Base-by-base conservation (phyloP, 2,329 filamentous ascomycete species). In the Pyrenophora seminiperda region DNA sequence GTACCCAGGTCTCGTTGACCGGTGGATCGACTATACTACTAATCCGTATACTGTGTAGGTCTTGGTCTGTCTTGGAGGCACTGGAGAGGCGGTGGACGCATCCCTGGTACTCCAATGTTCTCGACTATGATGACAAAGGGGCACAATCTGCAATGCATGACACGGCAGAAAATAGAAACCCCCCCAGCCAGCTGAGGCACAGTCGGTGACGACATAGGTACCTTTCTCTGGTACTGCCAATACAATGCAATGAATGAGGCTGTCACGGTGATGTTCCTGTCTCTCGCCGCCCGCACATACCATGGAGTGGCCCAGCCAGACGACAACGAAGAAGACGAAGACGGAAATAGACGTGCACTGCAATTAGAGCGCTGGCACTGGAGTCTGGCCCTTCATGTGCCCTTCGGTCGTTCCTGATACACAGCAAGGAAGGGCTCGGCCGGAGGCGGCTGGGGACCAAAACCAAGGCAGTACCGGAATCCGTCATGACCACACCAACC, bases 71-170 rank as follows among this genome's bases (percentile, higher is more conserved):
- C 38, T 45, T 55, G 44, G 33, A 31, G 48, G 37, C 50, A 37
- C 38, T 39, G 50, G 45, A 55, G 54, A 44, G 24, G 24, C 24
- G 24, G 24, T 27, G 24, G 24, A 27, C 24, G 24, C 9, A 27
- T 27, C 41, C 54, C 51, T 58, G 50, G 51, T 47, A 40, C 33
- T 30, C 7, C 27, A 29, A 41, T 46, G 58, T 59, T 61, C 58
- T 61, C 56, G 58, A 59, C 53, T 52, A 41, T 39, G 10, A 49
- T 30, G 42, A 45, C 50, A 44, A 54, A 48, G 41, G 41, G 24
- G 37, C 32, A 36, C 44, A 42, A 45, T 44, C 24, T 50, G 53
- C 55, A 55, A 29, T 47, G 58, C 58, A 59, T 61, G 58, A 59
- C 56, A 61, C 51, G 33, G 41, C 47, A 53, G 37, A 24, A 27